A percentile compares a stretch with the other conserved stretches of the same genome.
Evolutionary conservation across 2,329 filamentous ascomycete genomes (phyloP).

Genomic region (Neophaeococcomyces mojaviensis): DNA sequence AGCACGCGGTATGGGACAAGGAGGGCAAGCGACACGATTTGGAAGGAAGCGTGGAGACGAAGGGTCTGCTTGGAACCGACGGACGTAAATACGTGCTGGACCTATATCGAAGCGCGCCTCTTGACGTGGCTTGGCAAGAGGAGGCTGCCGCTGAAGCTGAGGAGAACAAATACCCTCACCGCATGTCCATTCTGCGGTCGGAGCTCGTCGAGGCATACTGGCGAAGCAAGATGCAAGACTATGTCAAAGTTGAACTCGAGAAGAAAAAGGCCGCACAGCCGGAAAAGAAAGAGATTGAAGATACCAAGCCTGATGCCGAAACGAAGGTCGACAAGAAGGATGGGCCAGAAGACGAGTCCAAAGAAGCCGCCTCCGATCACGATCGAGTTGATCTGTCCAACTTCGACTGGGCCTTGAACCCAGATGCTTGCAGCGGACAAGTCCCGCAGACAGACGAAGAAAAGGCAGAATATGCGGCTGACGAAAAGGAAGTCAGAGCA

Average conservation of each 20-base stretch:
- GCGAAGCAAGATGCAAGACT: slow-evolving; percentile 79
- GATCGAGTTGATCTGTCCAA: slow-evolving; percentile 77
- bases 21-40: slow-evolving; percentile 82
- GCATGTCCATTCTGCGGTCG: slow-evolving; percentile 87
- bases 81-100: slow-evolving; percentile 97
- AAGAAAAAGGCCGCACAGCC: slow-evolving; percentile 46
- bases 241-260: slow-evolving; percentile 71
- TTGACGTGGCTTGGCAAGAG: slow-evolving; percentile 88
- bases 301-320: slow-evolving; percentile 32
- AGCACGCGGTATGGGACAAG: slow-evolving; percentile 97
- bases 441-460: slow-evolving; percentile 82
- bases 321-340: slow-evolving; percentile 36
- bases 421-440: slow-evolving; percentile 91
- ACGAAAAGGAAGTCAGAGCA: slow-evolving; percentile 81
- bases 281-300: slow-evolving; percentile 27
- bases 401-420: slow-evolving; percentile 85
- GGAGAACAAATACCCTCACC: slow-evolving; percentile 69
- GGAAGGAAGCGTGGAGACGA: slow-evolving; percentile 94
- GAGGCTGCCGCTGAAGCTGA: slow-evolving; percentile 51
- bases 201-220: slow-evolving; percentile 85
- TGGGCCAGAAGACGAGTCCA: slow-evolving; percentile 21
- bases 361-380: slow-evolving; percentile 36
- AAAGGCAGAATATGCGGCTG: slow-evolving; percentile 70
- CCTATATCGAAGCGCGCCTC: slow-evolving; percentile 84
- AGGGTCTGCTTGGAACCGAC: slow-evolving; percentile 93